A percentile compares a stretch with the other conserved stretches of the same genome.
Evolutionary conservation across 495 filamentous ascomycete species (phyloP).

Genomic region (Lichina pygmaea): DNA sequence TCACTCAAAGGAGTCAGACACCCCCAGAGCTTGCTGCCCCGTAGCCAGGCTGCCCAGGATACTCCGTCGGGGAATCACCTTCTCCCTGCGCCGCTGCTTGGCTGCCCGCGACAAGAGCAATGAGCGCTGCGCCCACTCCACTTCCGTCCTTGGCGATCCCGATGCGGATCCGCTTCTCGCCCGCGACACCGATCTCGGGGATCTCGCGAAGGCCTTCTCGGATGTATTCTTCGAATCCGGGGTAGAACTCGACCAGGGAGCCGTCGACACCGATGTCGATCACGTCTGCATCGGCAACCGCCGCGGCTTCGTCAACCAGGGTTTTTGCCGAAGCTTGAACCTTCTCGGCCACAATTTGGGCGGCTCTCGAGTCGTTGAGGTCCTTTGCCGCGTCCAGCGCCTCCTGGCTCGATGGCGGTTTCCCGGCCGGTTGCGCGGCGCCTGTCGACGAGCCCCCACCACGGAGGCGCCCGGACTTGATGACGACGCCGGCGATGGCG

Average conservation of each 20-base stretch:
- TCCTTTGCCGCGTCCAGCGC: slow-evolving; percentile 7
- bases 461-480: slow-evolving; percentile 39
- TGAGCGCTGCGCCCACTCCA: slow-evolving; percentile 76
- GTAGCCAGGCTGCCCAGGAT: no score
- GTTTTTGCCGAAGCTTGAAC: background rate
- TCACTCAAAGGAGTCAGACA: no score
- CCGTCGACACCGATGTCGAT: slow-evolving; percentile 84
- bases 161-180: slow-evolving; percentile 60
- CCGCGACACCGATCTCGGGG: slow-evolving; percentile 38
- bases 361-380: background rate
- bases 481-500: slow-evolving; percentile 55
- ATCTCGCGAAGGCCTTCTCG: slow-evolving; percentile 46
- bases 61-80: no score
- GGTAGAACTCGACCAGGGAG: slow-evolving; percentile 75
- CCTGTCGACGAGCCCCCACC: background rate
- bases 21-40: no score
- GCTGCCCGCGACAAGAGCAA: slow-evolving; percentile 42
- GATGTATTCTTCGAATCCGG: slow-evolving; percentile 56
- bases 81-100: background rate
- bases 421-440: background rate
- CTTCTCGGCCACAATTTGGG: background rate
- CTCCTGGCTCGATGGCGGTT: slow-evolving; percentile 3
- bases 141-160: slow-evolving; percentile 86
- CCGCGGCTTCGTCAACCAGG: background rate
- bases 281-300: slow-evolving; percentile 21